These are phyloP conservation scores for Wallemia hederae DNA, from an alignment of 1,284 basidiomycete species.

Conservation along the genomic window DNA sequence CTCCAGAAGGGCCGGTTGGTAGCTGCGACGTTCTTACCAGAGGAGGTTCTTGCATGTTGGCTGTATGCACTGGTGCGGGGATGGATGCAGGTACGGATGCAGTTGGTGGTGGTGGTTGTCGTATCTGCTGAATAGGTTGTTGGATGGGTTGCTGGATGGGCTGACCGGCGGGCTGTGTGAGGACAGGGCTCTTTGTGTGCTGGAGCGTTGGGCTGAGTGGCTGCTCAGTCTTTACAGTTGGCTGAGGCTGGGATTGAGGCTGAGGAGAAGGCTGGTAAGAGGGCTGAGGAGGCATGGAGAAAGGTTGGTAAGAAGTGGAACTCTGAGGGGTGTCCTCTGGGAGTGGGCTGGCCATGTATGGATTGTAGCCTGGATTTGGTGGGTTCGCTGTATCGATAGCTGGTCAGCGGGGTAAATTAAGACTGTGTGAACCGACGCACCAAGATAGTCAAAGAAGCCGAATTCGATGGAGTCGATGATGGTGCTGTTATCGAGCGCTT, in stretches of 20 bases:
- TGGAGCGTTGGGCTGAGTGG: not conserved
- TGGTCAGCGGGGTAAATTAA: not conserved
- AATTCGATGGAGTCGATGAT: constrained; percentile 33
- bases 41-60: constrained; percentile 23
- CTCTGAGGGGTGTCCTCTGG: not conserved
- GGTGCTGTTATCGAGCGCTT: constrained; percentile 9
- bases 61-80: constrained; percentile 11
- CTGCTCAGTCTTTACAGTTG: not conserved
- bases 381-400: not conserved
- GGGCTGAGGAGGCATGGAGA: not conserved
- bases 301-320: not conserved
- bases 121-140: not conserved
- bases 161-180: not conserved
- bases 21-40: constrained; percentile 7
- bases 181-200: not conserved
- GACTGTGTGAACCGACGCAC: not conserved
- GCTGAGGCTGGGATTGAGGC: no score
- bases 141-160: not conserved
- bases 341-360: not conserved
- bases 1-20: not conserved
- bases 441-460: constrained; percentile 27
- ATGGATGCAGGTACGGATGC: constrained; percentile 3
- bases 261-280: no score
- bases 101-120: not conserved
- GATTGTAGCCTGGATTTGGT: not conserved